Percentiles rank a stretch among this genome's conserved stretches.
These are phyloP conservation scores for Eimeria brunetti DNA, from an alignment of 169 alveolate species.

Conservation along the genomic window DNA sequence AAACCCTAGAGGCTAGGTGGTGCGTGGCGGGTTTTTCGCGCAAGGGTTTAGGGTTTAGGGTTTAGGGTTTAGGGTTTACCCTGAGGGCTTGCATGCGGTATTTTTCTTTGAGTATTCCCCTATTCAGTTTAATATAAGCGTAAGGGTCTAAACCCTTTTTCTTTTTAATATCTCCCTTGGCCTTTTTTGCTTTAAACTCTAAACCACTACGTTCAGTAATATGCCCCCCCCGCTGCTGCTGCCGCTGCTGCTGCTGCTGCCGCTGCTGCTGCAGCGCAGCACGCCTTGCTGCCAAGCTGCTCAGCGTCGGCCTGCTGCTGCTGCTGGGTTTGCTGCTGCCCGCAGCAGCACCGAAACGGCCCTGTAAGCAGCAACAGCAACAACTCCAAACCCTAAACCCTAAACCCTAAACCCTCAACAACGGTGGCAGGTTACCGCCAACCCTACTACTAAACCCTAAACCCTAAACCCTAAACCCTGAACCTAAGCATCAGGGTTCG, in stretches of 20 bases:
- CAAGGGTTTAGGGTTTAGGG: neutral
- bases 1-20: neutral
- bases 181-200: slow-evolving; percentile 62
- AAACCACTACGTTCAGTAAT: slow-evolving; percentile 50
- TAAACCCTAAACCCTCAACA: neutral
- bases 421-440: neutral
- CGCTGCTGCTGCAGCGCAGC: slow-evolving; percentile 22
- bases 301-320: slow-evolving; percentile 30
- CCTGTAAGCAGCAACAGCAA: slow-evolving; percentile 26
- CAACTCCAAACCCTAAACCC: neutral
- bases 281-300: slow-evolving; percentile 70
- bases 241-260: neutral
- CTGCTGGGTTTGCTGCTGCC: slow-evolving; percentile 4
- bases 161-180: slow-evolving; percentile 75
- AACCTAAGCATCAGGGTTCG: neutral
- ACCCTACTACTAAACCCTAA: neutral
- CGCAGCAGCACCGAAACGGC: neutral
- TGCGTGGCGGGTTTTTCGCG: neutral
- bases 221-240: slow-evolving; percentile 68
- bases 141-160: slow-evolving; percentile 74
- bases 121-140: slow-evolving; percentile 75
- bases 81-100: slow-evolving; percentile 56
- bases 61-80: slow-evolving; percentile 59
- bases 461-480: neutral
- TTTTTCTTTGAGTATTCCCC: slow-evolving; percentile 63